These are phyloP conservation scores for Urtica urens DNA, from an alignment of 306 rosid genomes.

Conservation along the genomic window DNA sequence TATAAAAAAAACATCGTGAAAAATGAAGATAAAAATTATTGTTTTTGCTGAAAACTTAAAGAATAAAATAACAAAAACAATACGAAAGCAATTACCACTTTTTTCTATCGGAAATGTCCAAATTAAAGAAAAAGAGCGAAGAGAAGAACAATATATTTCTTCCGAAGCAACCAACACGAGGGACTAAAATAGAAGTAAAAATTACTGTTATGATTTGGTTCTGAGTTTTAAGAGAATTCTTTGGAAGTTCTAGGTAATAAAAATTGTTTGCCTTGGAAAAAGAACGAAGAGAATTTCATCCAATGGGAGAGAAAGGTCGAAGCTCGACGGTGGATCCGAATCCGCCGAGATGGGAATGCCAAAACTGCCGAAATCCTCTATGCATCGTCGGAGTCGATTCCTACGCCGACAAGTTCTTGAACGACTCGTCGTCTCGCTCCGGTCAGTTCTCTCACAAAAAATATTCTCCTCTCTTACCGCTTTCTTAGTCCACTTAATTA, in stretches of 20 bases:
- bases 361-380: slow-evolving; percentile 76
- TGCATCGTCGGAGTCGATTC: slow-evolving; percentile 82
- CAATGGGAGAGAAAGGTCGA: slow-evolving; percentile 49
- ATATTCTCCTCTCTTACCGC: too few species aligned
- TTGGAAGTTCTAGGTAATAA: too few species aligned
- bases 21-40: too few species aligned
- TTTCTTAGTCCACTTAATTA: too few species aligned
- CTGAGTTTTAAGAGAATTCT: neutral
- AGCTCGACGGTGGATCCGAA: slow-evolving; percentile 67
- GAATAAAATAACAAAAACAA: too few species aligned
- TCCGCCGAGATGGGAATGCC: slow-evolving; percentile 76
- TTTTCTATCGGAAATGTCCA: too few species aligned
- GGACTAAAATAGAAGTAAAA: too few species aligned
- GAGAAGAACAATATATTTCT: neutral
- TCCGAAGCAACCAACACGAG: neutral
- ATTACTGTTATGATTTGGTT: neutral
- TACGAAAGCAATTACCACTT: too few species aligned
- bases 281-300: neutral
- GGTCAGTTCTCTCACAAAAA: too few species aligned
- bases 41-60: too few species aligned
- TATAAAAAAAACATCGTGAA: too few species aligned
- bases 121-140: neutral
- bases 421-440: slow-evolving; percentile 46
- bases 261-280: too few species aligned
- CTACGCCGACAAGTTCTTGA: slow-evolving; percentile 70